Evolutionary conservation across 108 stramenopile genomes (phyloP).

Genomic region (Nannochloropsis oceanica): DNA sequence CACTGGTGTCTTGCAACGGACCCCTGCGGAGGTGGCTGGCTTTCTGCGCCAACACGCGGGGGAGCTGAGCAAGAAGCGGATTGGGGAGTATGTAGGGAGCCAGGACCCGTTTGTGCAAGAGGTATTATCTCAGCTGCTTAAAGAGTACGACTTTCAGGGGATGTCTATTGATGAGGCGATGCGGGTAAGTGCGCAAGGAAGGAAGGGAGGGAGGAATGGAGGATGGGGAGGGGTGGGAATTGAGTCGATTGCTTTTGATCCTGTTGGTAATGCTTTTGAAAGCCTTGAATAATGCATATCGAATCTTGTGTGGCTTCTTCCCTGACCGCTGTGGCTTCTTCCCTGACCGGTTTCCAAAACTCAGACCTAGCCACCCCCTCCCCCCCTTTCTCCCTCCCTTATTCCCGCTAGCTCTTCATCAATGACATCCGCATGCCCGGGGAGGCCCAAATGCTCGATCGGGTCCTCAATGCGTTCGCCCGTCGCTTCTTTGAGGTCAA

Average conservation of each 20-base stretch:
- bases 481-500: neutral
- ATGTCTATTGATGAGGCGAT: constrained; percentile 41
- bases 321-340: too few species aligned
- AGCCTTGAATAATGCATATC: too few species aligned
- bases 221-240: too few species aligned
- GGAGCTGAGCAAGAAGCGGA: neutral
- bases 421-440: constrained; percentile 67
- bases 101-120: constrained; percentile 5
- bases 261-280: too few species aligned
- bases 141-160: constrained; percentile 8
- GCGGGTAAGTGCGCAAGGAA: constrained; percentile 62
- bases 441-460: constrained; percentile 87
- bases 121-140: constrained; percentile 10
- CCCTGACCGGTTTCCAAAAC: too few species aligned
- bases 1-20: neutral
- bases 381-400: too few species aligned
- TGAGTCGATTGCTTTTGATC: too few species aligned
- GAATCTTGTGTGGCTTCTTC: too few species aligned
- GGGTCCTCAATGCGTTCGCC: constrained; percentile 62
- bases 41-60: neutral
- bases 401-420: neutral
- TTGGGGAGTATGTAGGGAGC: neutral
- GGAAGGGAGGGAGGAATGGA: neutral
- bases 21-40: neutral
- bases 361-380: too few species aligned